Percentiles rank a stretch among this genome's conserved stretches.
These are phyloP conservation scores for Aegilops bicornis DNA, from an alignment of 176 grass and related monocot species.

Conservation along the genomic window DNA sequence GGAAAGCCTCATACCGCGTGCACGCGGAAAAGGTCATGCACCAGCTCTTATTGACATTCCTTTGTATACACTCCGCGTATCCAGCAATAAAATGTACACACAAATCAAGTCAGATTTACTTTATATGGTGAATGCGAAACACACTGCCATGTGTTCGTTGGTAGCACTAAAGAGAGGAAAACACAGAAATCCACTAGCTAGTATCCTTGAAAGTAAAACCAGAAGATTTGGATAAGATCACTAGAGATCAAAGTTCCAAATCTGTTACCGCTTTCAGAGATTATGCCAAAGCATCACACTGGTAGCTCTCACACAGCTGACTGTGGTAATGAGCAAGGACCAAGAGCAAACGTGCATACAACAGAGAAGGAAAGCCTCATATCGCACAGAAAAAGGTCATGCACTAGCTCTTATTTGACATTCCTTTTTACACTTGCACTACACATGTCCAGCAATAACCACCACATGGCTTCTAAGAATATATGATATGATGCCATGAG, in stretches of 20 bases:
- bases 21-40: background rate
- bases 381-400: background rate
- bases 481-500: slow-evolving; percentile 10
- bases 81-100: slow-evolving; percentile 10
- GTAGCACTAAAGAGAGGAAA: background rate
- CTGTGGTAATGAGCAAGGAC: slow-evolving; percentile 1
- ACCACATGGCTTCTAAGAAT: slow-evolving; percentile 4
- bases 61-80: background rate
- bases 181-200: background rate
- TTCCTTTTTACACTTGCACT: background rate
- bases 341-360: slow-evolving; percentile 23
- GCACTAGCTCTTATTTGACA: slow-evolving; percentile 15
- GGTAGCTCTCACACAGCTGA: slow-evolving; percentile 20
- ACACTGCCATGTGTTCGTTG: background rate
- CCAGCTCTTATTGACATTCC: slow-evolving; percentile 23
- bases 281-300: slow-evolving; percentile 25
- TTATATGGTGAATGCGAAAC: background rate
- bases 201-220: slow-evolving; percentile 34
- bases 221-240: slow-evolving; percentile 45
- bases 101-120: background rate
- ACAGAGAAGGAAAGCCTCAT: slow-evolving; percentile 13
- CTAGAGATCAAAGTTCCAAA: slow-evolving; percentile 30
- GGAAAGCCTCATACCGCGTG: background rate
- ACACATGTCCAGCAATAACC: slow-evolving; percentile 15
- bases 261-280: slow-evolving; percentile 36